Evolutionary conservation across 2,329 filamentous ascomycete genomes (phyloP), one percentile per base, ranked within the genome.

Genomic region (Elsinoe arachidis): DNA sequence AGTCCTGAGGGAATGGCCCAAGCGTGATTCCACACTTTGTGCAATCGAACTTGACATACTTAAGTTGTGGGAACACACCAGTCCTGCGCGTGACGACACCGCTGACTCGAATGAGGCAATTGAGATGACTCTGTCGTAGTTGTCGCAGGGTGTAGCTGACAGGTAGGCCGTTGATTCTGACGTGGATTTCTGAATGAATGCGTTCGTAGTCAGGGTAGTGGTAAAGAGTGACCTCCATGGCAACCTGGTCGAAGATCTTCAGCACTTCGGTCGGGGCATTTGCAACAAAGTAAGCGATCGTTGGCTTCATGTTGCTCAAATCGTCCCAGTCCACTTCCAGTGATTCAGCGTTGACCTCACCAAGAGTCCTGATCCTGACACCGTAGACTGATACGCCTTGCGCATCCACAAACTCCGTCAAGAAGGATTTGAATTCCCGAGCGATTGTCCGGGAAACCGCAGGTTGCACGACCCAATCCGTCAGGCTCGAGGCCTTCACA

Each of bases 1-100:
- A 93, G 74, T 99, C 93, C 68, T 99, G 93, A 69, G 96, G 92
- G 77, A 96, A 99, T 15, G 93, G 93, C 1, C 93, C 93, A 2
- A 99, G 81, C 0, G 90, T 96, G 46, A 88, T 82, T 60, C 89
- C 88, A 67, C 93, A 99, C 74, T 96, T 99, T 59, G 79, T 84
- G 74, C 93, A 99, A 74, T 96, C 89, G 68, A 99, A 97, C 74
- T 96, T 96, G 75, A 99, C 89, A 72, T 97, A 96, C 72, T 97
- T 97, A 60, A 99, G 78, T 74, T 99, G 93, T 2, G 93, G 93
- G 71, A 99, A 99, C 49, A 99, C 95, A 57, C 93, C 93, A 23
- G 86, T 95, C 63, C 93, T 84, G 62, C 93, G 85, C 34, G 93
- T 99, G 26, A 99, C 93, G 3, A 99, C 93, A 63, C 93, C 93